Base-by-base conservation (phyloP, 2,329 filamentous ascomycete genomes). In the Chaetomiaceae sp. region DNA sequence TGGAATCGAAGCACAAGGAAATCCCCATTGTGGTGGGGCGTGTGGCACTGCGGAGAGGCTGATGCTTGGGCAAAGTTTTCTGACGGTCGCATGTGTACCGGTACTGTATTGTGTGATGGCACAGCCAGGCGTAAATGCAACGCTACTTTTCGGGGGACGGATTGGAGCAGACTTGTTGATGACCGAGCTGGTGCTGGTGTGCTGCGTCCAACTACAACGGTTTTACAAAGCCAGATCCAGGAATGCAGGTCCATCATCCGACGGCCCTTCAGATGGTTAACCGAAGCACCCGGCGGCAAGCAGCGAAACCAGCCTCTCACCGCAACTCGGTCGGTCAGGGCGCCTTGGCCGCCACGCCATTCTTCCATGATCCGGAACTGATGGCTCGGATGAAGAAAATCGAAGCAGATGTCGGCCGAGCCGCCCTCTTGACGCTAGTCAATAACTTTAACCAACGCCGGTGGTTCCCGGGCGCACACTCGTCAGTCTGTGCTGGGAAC, bases 311-410 rank as follows among this genome's bases (percentile, higher is more conserved):
- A 44, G 42, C 37, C 49, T 36, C 58, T 59, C 58, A 61, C 58
- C 58, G 57, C 58, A 59, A 61, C 32, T 59, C 53, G 48, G n/a
- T n/a, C n/a, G n/a, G n/a, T n/a, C n/a, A n/a, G n/a, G 48, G 48
- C 50, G 47, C 36, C 49, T 51, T 49, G 53, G 50, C 48, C 40
- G 37, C 50, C 47, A 56, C 43, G 46, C 54, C 45, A 52, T 52
- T 46, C 44, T 49, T 34, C 42, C 51, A 48, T 30, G 41, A 40
- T 45, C 33, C 32, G 29, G 48, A 27, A 48, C 41, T 48, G 45
- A 50, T 49, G 46, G 50, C 51, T 51, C 51, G 44, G 33, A 52
- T 46, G 27, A 45, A 20, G 11, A 46, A 46, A 41, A 41, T 18
- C 36, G 32, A 43, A 13, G 10, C 23, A 32, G 7, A 21, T 33